phyloP scores from a whole-genome alignment of 2,329 filamentous ascomycete species.

The Fusarium beomiforme region DNA sequence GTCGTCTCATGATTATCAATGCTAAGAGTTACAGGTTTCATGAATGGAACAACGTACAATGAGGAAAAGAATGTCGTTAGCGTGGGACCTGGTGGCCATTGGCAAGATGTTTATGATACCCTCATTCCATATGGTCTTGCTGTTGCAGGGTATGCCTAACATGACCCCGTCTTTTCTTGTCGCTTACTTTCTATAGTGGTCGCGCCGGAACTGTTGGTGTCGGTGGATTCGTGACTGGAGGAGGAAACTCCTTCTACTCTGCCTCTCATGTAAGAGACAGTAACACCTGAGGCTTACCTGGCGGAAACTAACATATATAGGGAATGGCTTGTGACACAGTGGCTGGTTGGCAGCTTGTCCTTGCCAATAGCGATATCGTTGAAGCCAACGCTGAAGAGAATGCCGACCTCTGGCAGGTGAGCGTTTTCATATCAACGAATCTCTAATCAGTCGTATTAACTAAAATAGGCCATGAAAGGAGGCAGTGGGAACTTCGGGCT shows the following conservation, averaged over 20 bases:
- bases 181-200: slow-evolving; percentile 34
- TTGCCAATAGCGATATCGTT: slow-evolving; percentile 54
- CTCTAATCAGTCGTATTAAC: background rate
- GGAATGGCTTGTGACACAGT: slow-evolving; percentile 54
- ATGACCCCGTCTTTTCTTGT: background rate
- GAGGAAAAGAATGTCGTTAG: slow-evolving; percentile 42
- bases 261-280: slow-evolving; percentile 35
- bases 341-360: slow-evolving; percentile 55
- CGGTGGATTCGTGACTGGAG: slow-evolving; percentile 49
- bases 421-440: background rate
- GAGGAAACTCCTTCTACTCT: slow-evolving; percentile 51
- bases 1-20: accelerated
- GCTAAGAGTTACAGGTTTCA: slow-evolving; percentile 32
- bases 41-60: slow-evolving; percentile 47
- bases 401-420: slow-evolving; percentile 53
- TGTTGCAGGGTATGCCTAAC: slow-evolving; percentile 40
- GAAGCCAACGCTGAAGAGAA: slow-evolving; percentile 53
- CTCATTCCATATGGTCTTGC: slow-evolving; percentile 47
- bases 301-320: background rate
- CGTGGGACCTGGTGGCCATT: slow-evolving; percentile 50
- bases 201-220: slow-evolving; percentile 50
- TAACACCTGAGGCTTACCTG: accelerated
- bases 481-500: slow-evolving; percentile 59
- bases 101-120: slow-evolving; percentile 51
- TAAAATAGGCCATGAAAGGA: slow-evolving; percentile 54